A percentile compares a stretch with the other conserved stretches of the same genome.
These are phyloP conservation scores for Ilex paraguariensis DNA, from an alignment of 305 asterid species.

Conservation along the genomic window DNA sequence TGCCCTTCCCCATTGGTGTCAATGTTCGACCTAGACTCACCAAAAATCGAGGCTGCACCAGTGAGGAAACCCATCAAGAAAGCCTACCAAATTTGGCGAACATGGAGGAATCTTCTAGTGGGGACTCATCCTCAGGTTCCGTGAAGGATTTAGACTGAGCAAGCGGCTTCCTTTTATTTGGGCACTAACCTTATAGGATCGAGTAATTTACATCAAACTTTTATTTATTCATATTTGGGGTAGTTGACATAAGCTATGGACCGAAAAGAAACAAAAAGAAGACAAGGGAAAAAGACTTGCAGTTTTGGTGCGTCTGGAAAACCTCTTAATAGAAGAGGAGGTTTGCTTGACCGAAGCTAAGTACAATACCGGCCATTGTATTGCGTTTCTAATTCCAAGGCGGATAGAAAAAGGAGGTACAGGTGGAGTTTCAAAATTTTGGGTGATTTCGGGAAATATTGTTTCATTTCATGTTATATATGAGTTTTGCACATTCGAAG, in stretches of 20 bases:
- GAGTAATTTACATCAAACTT: conserved; percentile 27
- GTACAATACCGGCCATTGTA: conserved; percentile 14
- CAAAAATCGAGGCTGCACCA: conserved; percentile 48
- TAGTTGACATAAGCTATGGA: conserved; percentile 32
- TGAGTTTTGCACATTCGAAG: conserved; percentile 30
- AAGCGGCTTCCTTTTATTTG: conserved; percentile 30
- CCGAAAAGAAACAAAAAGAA: conserved; percentile 9
- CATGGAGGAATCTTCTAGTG: conserved; percentile 54
- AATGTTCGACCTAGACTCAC: conserved; percentile 70
- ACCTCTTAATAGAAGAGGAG: conserved; percentile 25
- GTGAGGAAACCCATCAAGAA: conserved; percentile 65
- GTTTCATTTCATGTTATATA: conserved; percentile 22
- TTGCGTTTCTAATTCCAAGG: too few species aligned
- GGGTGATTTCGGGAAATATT: conserved; percentile 43
- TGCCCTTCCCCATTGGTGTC: conserved; percentile 96
- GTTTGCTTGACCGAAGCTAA: conserved; percentile 35
- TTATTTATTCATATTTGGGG: conserved; percentile 65
- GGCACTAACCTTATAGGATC: conserved; percentile 65
- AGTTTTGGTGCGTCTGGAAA: conserved; percentile 30
- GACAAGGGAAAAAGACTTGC: conserved; percentile 7
- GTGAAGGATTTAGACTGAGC: conserved; percentile 73
- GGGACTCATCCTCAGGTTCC: conserved; percentile 57
- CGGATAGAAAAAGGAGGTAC: too few species aligned
- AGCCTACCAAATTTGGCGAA: conserved; percentile 28
- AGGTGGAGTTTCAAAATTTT: conserved; percentile 66